A percentile compares a stretch with the other conserved stretches of the same genome.
Evolutionary conservation across 495 filamentous ascomycete species (phyloP).

Genomic region (Tuber umbilicatum): DNA sequence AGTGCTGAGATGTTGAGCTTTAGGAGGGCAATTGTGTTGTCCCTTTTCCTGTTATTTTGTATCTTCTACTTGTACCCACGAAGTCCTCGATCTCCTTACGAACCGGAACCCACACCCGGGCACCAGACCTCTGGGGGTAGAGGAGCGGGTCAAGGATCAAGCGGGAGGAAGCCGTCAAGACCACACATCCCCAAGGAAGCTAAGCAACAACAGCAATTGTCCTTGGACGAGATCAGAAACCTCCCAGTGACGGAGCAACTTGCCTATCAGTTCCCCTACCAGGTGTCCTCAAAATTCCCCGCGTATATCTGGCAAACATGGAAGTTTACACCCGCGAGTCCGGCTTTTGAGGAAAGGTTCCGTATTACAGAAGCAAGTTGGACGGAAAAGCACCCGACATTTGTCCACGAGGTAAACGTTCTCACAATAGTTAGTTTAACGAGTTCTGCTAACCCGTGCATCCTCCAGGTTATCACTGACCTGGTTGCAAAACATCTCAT

Average conservation of each 20-base stretch:
- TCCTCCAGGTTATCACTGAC: conserved; percentile 69
- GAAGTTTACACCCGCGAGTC: conserved; percentile 80
- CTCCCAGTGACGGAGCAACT: conserved; percentile 68
- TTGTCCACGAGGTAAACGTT: conserved; percentile 66
- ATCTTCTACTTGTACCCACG: conserved; percentile 36
- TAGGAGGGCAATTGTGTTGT: conserved; percentile 29
- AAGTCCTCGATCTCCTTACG: conserved; percentile 9
- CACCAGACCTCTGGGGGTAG: neutral
- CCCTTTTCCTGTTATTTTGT: conserved; percentile 26
- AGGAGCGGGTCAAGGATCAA: neutral
- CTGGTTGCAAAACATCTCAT: conserved; percentile 72
- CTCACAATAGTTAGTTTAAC: neutral
- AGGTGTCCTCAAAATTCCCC: conserved; percentile 78
- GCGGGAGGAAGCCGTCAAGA: neutral
- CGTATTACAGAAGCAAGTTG: conserved; percentile 81
- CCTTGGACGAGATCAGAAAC: conserved; percentile 28
- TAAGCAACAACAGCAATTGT: conserved; percentile 31
- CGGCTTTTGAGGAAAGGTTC: conserved; percentile 66
- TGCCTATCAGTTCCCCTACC: conserved; percentile 89
- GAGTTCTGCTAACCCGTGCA: conserved; percentile 7
- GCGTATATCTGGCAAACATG: conserved; percentile 99
- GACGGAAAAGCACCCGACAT: conserved; percentile 81
- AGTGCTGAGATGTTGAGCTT: conserved; percentile 45
- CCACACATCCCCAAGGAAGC: conserved; percentile 17
- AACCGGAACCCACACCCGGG: conserved; percentile 21